These are phyloP conservation scores for Fusarium sp. DNA, from an alignment of 2,329 filamentous ascomycete genomes.

Conservation along the genomic window DNA sequence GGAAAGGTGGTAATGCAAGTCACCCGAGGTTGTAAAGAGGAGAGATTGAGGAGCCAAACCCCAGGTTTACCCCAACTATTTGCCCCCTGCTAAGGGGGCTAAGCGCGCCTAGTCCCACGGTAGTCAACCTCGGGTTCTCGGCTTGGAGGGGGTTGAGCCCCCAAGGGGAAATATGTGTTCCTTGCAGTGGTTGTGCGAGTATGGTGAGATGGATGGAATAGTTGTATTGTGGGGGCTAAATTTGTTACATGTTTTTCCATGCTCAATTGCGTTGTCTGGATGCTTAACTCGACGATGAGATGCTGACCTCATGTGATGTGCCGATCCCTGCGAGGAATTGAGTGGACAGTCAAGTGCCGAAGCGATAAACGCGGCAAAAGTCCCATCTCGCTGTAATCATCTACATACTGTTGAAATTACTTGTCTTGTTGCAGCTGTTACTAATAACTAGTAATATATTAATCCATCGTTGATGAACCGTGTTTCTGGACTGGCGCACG, in stretches of 20 bases:
- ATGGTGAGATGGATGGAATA: background rate
- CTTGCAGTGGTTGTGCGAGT: background rate
- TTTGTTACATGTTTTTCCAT: background rate
- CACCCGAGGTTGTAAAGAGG: constrained; percentile 27
- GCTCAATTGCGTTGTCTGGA: background rate
- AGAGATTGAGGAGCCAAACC: constrained; percentile 15
- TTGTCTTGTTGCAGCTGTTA: too few species aligned
- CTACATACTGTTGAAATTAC: too few species aligned
- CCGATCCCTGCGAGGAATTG: background rate
- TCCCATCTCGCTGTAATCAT: too few species aligned
- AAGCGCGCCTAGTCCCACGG: constrained; percentile 19
- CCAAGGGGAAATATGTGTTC: background rate
- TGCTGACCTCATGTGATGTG: background rate
- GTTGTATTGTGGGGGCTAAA: background rate
- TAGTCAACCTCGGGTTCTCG: constrained; percentile 21
- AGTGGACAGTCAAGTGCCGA: background rate
- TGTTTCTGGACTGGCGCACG: too few species aligned
- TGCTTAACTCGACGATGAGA: background rate
- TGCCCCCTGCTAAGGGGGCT: constrained; percentile 6
- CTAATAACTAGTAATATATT: too few species aligned
- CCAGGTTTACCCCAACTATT: constrained; percentile 34
- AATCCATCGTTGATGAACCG: too few species aligned
- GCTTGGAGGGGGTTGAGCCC: background rate
- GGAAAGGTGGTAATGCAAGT: background rate
- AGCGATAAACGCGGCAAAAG: too few species aligned